These are phyloP conservation scores for Plasmopara halstedii DNA, from an alignment of 352 stramenopile species.

Conservation along the genomic window DNA sequence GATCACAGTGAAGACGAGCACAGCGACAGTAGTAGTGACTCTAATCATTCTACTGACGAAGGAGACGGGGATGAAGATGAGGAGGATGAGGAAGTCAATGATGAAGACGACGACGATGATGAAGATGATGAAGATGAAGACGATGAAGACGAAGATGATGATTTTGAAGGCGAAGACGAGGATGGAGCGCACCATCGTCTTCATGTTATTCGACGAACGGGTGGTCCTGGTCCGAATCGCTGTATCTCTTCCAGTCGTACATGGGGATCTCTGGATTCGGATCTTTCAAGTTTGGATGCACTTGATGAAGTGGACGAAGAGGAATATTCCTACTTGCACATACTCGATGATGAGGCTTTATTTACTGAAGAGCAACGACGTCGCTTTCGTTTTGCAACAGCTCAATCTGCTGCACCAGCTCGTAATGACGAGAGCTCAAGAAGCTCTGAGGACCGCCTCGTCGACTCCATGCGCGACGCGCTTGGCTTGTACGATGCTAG, in stretches of 20 bases:
- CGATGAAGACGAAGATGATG: conserved; percentile 52
- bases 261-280: conserved; percentile 66
- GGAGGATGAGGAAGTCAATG: conserved; percentile 57
- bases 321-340: conserved; percentile 73
- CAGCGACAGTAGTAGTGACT: conserved; percentile 56
- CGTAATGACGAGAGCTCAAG: conserved; percentile 6
- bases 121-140: conserved; percentile 61
- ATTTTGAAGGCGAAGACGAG: conserved; percentile 53
- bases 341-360: conserved; percentile 58
- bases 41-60: conserved; percentile 42
- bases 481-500: conserved; percentile 20
- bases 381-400: conserved; percentile 23
- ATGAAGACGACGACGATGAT: conserved; percentile 56
- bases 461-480: conserved; percentile 33
- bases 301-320: conserved; percentile 80
- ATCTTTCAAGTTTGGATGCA: conserved; percentile 62
- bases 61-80: conserved; percentile 37
- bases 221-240: conserved; percentile 22
- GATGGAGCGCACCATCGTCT: conserved; percentile 54
- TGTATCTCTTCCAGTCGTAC: conserved; percentile 34
- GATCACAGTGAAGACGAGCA: conserved; percentile 43
- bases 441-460: conserved; percentile 26
- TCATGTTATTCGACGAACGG: conserved; percentile 36
- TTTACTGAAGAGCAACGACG: conserved; percentile 52
- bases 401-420: conserved; percentile 13